These are phyloP conservation scores for Porodaedalea pini DNA, from an alignment of 1,284 basidiomycete species.

Conservation along the genomic window DNA sequence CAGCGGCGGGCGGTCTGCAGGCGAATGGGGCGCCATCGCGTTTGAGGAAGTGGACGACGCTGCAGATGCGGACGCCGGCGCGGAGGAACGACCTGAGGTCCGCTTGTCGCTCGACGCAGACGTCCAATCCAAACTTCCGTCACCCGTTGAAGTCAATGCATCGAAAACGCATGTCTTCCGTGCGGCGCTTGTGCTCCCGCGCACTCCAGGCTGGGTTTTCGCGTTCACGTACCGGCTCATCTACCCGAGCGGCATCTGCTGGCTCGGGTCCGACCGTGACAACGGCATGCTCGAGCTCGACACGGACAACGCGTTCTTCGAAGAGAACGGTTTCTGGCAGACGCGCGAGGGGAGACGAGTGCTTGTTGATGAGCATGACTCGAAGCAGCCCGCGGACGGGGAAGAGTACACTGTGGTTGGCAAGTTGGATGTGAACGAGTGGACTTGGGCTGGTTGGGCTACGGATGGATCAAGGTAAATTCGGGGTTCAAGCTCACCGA, in stretches of 20 bases:
- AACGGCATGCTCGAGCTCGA: conserved; percentile 38
- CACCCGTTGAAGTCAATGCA: neutral
- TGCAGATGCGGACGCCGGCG: conserved; percentile 5
- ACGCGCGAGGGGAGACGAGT: neutral
- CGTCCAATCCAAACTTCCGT: neutral
- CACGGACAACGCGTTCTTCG: neutral
- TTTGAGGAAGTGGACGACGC: conserved; percentile 27
- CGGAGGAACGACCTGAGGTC: neutral
- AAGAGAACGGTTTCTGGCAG: conserved; percentile 4
- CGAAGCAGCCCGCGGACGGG: neutral
- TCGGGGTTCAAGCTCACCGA: neutral
- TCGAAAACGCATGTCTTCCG: conserved; percentile 9
- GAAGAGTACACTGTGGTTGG: neutral
- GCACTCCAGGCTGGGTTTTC: conserved; percentile 18
- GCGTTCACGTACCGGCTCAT: conserved; percentile 45
- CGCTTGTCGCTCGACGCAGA: neutral
- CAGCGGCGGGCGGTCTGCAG: conserved; percentile 24
- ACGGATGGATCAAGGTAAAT: conserved; percentile 4
- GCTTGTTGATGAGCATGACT: neutral
- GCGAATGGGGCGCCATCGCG: conserved; percentile 40
- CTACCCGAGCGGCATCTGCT: conserved; percentile 39
- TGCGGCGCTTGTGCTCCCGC: conserved; percentile 19
- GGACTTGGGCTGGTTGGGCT: conserved; percentile 12
- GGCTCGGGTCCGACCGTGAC: conserved; percentile 41
- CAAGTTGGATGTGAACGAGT: neutral